These are phyloP conservation scores for Colletotrichum sp. DNA, from an alignment of 2,329 filamentous ascomycete genomes.

Conservation along the genomic window DNA sequence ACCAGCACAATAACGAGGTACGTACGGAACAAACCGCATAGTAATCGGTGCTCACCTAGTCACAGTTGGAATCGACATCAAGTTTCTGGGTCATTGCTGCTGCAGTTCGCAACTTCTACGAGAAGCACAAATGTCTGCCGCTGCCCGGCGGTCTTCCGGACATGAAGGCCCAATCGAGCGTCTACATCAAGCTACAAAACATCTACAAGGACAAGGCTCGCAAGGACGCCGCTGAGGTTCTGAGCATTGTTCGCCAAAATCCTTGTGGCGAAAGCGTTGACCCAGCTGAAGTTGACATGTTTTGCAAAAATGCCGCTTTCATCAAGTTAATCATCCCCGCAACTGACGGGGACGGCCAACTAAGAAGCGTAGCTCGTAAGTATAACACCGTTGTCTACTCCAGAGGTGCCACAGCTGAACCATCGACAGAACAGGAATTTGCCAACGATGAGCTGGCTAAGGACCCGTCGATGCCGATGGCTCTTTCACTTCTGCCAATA, in stretches of 20 bases:
- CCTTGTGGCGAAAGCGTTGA: constrained; percentile 61
- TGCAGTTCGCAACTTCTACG: constrained; percentile 79
- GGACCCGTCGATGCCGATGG: constrained; percentile 44
- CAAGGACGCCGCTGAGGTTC: constrained; percentile 77
- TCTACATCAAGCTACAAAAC: constrained; percentile 90
- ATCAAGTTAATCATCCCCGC: constrained; percentile 80
- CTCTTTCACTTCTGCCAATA: constrained; percentile 68
- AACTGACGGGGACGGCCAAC: constrained; percentile 45
- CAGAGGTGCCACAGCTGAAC: neutral
- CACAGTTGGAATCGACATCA: constrained; percentile 50
- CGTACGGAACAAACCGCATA: constrained; percentile 46
- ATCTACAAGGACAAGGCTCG: constrained; percentile 91
- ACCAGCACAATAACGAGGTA: constrained; percentile 58
- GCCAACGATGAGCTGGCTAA: constrained; percentile 58
- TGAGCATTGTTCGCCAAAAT: constrained; percentile 63
- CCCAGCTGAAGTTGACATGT: constrained; percentile 80
- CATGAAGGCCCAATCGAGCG: constrained; percentile 93
- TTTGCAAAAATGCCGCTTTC: constrained; percentile 94
- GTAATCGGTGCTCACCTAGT: constrained; percentile 19
- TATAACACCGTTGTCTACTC: constrained; percentile 15
- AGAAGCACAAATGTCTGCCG: constrained; percentile 75
- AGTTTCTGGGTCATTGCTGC: constrained; percentile 90
- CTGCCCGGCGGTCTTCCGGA: constrained; percentile 89
- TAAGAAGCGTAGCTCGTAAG: constrained; percentile 62
- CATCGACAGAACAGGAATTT: constrained; percentile 54